Base-by-base conservation (phyloP, 371 early-diverging fungal genomes). In the Lichtheimia ornata region DNA sequence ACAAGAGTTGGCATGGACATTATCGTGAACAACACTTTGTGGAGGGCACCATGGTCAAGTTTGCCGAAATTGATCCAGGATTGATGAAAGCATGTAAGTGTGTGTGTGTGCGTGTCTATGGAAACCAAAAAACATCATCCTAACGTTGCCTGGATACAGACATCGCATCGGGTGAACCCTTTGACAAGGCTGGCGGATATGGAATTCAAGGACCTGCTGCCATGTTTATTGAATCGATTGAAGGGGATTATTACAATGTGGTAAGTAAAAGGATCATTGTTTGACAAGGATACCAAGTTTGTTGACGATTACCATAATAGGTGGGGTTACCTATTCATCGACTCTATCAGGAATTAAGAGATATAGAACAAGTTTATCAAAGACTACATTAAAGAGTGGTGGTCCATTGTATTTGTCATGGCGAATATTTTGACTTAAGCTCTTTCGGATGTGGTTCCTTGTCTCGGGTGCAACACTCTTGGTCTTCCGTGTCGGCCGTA, bases 161-260 rank as follows among this genome's bases (percentile, higher is more conserved):
- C 50, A 62, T 81, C 58, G 66, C 59, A 25, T 66, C 74, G 35
- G 75, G 77, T 45, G 79, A 81, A 55, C 73, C 79, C 24, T 72
- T 78, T 65, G 93, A 91, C 65, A 94, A 94, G 79, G 93, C 95
- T 12, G 95, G 95, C 7, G 88, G 82, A 2, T 95, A 95, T 67
- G 95, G 92, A 5, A 90, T 91, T 68, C 95, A 94, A 78, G 86
- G 88, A 12, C 69, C 84, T 17, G 93, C 89, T 9, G 68, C 91
- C 5, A 61, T 89, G 53, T 85, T 95, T 63, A 81, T 95, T 28
- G 78, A 84, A 66, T 73, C 82, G n/a, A 92, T 94, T 55, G 66
- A 88, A 7, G 94, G 94, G 25, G 88, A 88, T 59, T 86, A 82
- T 49, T 89, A 87, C 85, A 88, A 87, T 62, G 91, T 88, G 45